Conservation (phyloP, 805 yeast genomes). For the Wickerhamomyces pijperi region DNA sequence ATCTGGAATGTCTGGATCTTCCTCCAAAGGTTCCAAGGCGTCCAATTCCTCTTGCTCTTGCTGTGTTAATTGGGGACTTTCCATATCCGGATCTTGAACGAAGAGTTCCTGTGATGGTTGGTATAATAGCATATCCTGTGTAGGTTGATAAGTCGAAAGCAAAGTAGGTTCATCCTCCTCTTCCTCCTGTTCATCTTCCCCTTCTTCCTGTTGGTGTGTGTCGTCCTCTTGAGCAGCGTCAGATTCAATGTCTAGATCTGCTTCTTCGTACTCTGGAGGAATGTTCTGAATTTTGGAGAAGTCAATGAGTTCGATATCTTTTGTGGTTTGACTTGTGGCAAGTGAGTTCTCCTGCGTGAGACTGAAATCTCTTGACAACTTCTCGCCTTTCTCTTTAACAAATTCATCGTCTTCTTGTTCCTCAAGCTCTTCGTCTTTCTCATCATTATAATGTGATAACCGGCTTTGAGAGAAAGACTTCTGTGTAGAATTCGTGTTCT, state of each 20-base stretch:
- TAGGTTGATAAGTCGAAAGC: neutral
- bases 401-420: constrained; percentile 1
- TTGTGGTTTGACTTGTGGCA: neutral
- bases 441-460: too few species aligned
- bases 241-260: neutral
- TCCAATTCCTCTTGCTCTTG: constrained; percentile 2
- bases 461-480: neutral
- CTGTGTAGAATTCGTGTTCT: constrained; percentile 5
- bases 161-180: neutral
- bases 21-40: neutral
- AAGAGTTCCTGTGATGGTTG: constrained; percentile 4
- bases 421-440: constrained; percentile 2
- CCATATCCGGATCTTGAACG: constrained; percentile 1
- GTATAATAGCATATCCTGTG: neutral
- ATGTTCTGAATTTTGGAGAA: too few species aligned
- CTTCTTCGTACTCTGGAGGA: too few species aligned
- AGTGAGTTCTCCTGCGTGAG: neutral
- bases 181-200: constrained; percentile 2
- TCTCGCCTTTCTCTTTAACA: neutral
- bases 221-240: constrained; percentile 1
- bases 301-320: neutral
- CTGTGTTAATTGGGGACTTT: neutral
- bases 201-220: constrained; percentile 1
- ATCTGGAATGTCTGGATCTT: too few species aligned
- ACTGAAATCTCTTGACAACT: neutral